Evolutionary conservation across 2,329 filamentous ascomycete species (phyloP).

Genomic region (Xylariales sp.): DNA sequence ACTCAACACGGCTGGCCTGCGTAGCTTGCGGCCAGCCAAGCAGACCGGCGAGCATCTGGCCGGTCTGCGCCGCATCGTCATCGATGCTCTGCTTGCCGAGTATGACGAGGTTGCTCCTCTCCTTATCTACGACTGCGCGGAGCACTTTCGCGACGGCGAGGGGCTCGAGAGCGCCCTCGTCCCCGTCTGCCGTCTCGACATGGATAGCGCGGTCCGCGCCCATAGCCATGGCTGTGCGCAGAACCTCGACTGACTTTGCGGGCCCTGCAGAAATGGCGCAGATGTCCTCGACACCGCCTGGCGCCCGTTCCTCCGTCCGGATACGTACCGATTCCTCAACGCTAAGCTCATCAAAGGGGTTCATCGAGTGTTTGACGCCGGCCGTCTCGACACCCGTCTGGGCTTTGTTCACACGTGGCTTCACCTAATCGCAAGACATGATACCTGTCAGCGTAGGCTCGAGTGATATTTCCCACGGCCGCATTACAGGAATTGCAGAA

Average conservation of each 20-base stretch:
- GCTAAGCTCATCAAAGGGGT: conserved; percentile 98
- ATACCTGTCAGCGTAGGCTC: conserved; percentile 11
- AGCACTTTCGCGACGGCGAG: conserved; percentile 93
- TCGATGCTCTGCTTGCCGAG: conserved; percentile 99
- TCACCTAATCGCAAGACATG: conserved; percentile 62
- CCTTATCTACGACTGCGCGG: conserved; percentile 79
- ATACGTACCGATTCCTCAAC: conserved; percentile 96
- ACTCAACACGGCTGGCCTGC: conserved; percentile 85
- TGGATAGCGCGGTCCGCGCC: conserved; percentile 93
- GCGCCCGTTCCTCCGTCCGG: conserved; percentile 82
- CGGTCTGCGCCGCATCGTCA: conserved; percentile 94
- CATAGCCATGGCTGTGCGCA: conserved; percentile 99
- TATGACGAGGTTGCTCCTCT: conserved; percentile 91
- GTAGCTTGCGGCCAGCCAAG: conserved; percentile 95
- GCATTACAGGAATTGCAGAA: neutral
- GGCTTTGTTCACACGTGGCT: conserved; percentile 75
- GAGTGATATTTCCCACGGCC: neutral
- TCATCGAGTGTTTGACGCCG: conserved; percentile 97
- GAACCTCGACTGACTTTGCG: conserved; percentile 84
- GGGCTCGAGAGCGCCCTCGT: conserved; percentile 77
- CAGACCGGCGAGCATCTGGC: conserved; percentile 95
- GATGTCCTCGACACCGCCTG: conserved; percentile 87
- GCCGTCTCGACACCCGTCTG: conserved; percentile 90
- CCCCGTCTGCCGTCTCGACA: conserved; percentile 80
- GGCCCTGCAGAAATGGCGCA: conserved; percentile 90